Conservation (phyloP, 148 eudicot genomes). For the Rhododendron williamsianum region DNA sequence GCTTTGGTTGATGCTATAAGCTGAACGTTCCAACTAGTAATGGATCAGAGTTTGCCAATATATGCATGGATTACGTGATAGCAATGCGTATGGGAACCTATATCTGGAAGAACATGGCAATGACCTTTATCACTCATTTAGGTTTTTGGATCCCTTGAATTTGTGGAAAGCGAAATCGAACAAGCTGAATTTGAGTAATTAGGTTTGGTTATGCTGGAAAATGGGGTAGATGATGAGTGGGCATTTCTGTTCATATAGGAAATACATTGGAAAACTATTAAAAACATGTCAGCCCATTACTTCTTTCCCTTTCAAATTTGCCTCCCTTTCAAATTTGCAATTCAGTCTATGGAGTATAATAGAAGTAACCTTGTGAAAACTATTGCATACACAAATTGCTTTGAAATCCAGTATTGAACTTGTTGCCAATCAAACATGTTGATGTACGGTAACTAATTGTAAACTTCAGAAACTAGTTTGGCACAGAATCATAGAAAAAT, state of each 20-base stretch:
- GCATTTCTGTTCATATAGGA: neutral
- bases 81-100: neutral
- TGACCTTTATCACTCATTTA: neutral
- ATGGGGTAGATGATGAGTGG: neutral
- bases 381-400: no score
- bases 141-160: neutral
- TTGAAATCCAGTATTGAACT: no score
- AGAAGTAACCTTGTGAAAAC: no score
- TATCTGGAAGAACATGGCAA: neutral
- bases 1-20: neutral
- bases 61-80: neutral
- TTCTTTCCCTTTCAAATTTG: no score
- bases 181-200: neutral
- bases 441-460: no score
- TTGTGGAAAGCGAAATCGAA: neutral
- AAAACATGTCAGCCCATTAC: neutral
- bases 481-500: no score
- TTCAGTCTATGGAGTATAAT: no score
- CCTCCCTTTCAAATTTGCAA: no score
- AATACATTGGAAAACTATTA: neutral
- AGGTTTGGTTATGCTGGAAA: neutral
- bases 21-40: neutral
- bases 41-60: neutral
- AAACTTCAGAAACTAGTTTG: no score
- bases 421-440: no score